A percentile compares a stretch with the other conserved stretches of the same genome.
Conservation (phyloP, 208 protist species). For the Tritrichomonas musculus region DNA sequence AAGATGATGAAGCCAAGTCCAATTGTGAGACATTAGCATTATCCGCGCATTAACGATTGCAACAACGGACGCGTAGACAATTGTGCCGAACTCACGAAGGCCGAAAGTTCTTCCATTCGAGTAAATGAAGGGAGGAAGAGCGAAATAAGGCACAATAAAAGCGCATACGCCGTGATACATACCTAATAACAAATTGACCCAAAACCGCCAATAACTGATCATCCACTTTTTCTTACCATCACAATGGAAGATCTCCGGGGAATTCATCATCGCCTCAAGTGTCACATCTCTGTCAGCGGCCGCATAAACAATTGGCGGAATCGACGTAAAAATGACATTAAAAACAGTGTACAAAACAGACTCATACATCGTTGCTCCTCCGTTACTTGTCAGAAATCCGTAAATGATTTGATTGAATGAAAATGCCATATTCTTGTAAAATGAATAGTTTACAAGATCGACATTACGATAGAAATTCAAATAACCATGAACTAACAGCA, state of each 20-base stretch:
- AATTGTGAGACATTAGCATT: background rate
- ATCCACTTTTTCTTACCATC: conserved; percentile 7
- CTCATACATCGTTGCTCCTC: conserved; percentile 39
- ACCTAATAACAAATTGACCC: background rate
- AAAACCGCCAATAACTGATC: conserved; percentile 21
- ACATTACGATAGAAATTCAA: conserved; percentile 73
- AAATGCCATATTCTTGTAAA: conserved; percentile 73
- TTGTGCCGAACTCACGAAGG: background rate
- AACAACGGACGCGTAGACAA: conserved; percentile 10
- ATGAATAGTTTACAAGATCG: conserved; percentile 85
- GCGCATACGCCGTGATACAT: background rate
- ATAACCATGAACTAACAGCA: conserved; percentile 82
- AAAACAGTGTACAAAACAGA: conserved; percentile 24
- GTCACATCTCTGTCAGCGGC: conserved; percentile 36
- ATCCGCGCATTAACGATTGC: conserved; percentile 22
- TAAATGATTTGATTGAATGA: conserved; percentile 41
- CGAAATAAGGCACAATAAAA: conserved; percentile 21
- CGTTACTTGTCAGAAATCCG: conserved; percentile 35
- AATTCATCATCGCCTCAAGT: conserved; percentile 36
- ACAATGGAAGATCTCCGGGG: background rate
- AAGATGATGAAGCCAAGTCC: conserved; percentile 30
- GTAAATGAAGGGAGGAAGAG: background rate
- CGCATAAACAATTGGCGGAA: conserved; percentile 36
- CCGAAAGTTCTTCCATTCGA: background rate
- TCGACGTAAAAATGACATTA: conserved; percentile 41